phyloP scores from a whole-genome alignment of 2,329 filamentous ascomycete species.

The Clonostachys chloroleuca region DNA sequence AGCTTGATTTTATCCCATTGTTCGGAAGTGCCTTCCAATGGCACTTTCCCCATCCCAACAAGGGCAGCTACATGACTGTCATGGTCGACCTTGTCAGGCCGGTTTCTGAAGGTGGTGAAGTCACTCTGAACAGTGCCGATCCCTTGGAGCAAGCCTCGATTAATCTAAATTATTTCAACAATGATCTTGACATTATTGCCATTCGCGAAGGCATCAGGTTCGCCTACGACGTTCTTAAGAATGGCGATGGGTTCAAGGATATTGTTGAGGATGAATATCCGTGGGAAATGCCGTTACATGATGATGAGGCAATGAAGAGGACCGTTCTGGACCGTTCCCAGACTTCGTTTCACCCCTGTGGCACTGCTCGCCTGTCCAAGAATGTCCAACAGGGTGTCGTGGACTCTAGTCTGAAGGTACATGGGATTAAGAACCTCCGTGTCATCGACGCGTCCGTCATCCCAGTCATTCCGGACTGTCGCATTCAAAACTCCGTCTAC shows the following conservation, averaged over 20 bases:
- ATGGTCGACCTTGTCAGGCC: conserved; percentile 43
- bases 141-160: conserved; percentile 55
- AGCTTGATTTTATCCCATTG: conserved; percentile 58
- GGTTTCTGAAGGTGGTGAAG: conserved; percentile 39
- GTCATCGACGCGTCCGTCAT: conserved; percentile 53
- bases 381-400: conserved; percentile 47
- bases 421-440: conserved; percentile 46
- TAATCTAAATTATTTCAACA: conserved; percentile 54
- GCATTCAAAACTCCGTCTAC: conserved; percentile 58
- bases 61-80: conserved; percentile 49
- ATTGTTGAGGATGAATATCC: conserved; percentile 50
- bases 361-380: conserved; percentile 48
- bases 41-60: conserved; percentile 32
- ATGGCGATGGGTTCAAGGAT: conserved; percentile 52
- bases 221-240: conserved; percentile 51
- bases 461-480: conserved; percentile 50
- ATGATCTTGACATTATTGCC: conserved; percentile 51
- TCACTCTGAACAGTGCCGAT: conserved; percentile 50
- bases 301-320: conserved; percentile 51
- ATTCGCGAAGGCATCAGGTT: conserved; percentile 54
- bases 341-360: conserved; percentile 56
- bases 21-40: conserved; percentile 46
- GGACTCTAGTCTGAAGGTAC: conserved; percentile 43
- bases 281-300: conserved; percentile 52
- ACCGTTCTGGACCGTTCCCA: conserved; percentile 54